Percentiles rank a stretch among this genome's conserved stretches.
phyloP scores from a whole-genome alignment of 352 stramenopile species.

The Globisporangium paroecandrum region DNA sequence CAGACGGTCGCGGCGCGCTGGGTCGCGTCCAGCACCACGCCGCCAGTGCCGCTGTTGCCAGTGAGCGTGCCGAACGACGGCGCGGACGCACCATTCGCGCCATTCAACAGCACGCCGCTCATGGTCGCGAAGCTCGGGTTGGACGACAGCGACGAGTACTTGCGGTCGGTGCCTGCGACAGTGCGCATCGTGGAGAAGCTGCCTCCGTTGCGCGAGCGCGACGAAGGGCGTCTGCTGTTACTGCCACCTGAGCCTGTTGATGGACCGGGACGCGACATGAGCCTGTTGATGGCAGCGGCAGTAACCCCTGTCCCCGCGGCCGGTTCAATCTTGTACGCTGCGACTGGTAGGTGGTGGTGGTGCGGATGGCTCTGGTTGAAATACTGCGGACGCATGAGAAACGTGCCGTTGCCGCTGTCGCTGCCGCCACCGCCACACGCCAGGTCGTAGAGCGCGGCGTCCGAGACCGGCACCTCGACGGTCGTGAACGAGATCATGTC shows the following conservation, averaged over 20 bases:
- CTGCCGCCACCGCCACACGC: slow-evolving; percentile 7
- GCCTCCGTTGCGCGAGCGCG: slow-evolving; percentile 13
- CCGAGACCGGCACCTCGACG: slow-evolving; percentile 27
- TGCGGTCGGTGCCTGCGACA: slow-evolving; percentile 4
- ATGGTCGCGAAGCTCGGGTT: slow-evolving; percentile 7
- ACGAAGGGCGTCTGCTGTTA: not conserved
- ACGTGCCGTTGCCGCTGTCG: not conserved
- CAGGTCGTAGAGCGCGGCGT: slow-evolving; percentile 8
- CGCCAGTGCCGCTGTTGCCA: not conserved
- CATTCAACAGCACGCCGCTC: slow-evolving; percentile 2
- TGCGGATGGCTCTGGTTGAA: not conserved
- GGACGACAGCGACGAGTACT: slow-evolving; percentile 11
- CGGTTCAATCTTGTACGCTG: slow-evolving; percentile 8
- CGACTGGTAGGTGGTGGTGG: not conserved
- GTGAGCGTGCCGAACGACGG: not conserved
- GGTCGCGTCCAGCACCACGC: slow-evolving; percentile 11
- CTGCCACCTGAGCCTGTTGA: not conserved
- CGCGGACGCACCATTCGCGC: not conserved
- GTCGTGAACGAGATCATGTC: slow-evolving; percentile 53
- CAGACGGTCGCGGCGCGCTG: slow-evolving; percentile 10
- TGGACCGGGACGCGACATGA: not conserved
- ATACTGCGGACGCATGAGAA: not conserved
- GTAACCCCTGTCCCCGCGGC: not conserved
- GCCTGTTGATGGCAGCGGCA: not conserved
- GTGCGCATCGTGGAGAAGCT: slow-evolving; percentile 6